Conservation (phyloP, 2,329 filamentous ascomycete genomes). For the Ophiostoma australiae region DNA sequence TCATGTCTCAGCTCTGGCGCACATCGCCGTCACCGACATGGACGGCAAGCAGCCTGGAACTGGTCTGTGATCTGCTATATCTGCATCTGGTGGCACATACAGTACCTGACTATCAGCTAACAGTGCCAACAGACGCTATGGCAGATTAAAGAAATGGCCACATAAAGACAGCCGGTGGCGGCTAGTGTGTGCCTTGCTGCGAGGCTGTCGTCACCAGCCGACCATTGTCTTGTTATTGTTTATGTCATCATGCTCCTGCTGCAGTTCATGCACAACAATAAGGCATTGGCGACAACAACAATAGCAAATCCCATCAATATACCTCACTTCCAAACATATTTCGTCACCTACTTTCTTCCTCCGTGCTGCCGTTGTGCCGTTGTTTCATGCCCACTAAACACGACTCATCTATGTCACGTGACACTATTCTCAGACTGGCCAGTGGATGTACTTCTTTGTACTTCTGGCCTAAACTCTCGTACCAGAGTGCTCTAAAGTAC, state of each 20-base stretch:
- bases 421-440: not conserved
- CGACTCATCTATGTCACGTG: not conserved
- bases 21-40: not conserved
- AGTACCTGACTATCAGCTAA: not conserved
- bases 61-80: not conserved
- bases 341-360: not conserved
- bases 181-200: not conserved
- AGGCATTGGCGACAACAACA: not conserved
- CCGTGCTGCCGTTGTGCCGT: not conserved
- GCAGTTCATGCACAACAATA: not conserved
- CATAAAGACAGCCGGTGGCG: not conserved
- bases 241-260: not conserved
- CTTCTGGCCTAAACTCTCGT: not conserved
- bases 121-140: not conserved
- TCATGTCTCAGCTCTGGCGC: not conserved
- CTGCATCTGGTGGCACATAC: not conserved
- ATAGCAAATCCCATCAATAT: not conserved
- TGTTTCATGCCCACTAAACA: not conserved
- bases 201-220: not conserved
- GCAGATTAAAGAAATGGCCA: not conserved
- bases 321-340: not conserved
- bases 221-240: not conserved
- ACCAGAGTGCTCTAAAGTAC: not conserved
- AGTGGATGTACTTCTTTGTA: not conserved
- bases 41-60: not conserved